Conservation (phyloP, 495 filamentous ascomycete species). For the Penicillium nucicola region DNA sequence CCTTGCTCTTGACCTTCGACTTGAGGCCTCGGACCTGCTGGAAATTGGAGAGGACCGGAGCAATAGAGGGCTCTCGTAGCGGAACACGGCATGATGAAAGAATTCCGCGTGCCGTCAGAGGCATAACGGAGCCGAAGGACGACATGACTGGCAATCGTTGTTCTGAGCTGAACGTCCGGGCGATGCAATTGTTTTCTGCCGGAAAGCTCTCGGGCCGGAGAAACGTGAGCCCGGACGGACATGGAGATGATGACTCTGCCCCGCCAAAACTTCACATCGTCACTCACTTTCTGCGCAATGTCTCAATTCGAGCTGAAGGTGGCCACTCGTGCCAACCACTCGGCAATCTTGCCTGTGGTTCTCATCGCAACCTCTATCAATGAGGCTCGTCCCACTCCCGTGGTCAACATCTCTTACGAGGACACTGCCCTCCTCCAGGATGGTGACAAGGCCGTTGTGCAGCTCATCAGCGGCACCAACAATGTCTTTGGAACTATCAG, state of each 20-base stretch:
- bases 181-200: constrained; percentile 38
- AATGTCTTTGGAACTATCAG: constrained; percentile 35
- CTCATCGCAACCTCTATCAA: constrained; percentile 51
- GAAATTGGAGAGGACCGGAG: constrained; percentile 29
- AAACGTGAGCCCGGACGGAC: constrained; percentile 29
- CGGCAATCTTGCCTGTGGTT: constrained; percentile 45
- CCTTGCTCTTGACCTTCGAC: constrained; percentile 33
- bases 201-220: constrained; percentile 33
- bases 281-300: constrained; percentile 22
- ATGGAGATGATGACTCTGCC: constrained; percentile 21
- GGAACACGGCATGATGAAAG: constrained; percentile 36
- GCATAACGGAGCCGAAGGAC: constrained; percentile 36
- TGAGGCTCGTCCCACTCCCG: constrained; percentile 38
- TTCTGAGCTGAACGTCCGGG: constrained; percentile 9
- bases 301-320: constrained; percentile 46
- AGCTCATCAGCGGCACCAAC: constrained; percentile 32
- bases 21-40: constrained; percentile 40
- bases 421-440: constrained; percentile 42
- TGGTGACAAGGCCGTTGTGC: constrained; percentile 41
- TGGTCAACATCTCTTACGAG: constrained; percentile 47
- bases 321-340: constrained; percentile 61
- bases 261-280: constrained; percentile 16
- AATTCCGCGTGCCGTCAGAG: constrained; percentile 36
- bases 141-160: constrained; percentile 32
- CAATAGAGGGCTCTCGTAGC: constrained; percentile 30